Evolutionary conservation across 768 basidiomycete genomes (phyloP), one percentile per base, ranked within the genome.

Genomic region (Suillus hirtellus): DNA sequence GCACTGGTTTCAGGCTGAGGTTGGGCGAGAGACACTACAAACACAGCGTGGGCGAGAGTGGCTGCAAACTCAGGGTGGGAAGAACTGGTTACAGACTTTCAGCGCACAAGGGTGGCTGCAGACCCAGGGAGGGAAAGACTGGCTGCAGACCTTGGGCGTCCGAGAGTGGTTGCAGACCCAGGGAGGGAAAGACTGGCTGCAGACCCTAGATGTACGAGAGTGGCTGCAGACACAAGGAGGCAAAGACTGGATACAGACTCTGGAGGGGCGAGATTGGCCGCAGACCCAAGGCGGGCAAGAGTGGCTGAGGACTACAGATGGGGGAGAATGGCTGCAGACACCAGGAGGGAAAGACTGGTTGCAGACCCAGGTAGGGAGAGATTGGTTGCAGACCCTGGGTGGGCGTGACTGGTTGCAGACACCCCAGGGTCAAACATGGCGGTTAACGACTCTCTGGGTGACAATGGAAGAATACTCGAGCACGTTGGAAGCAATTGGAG

Each of bases 121-220:
- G 42, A 43, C 42, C 0, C 7, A 3, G 42, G 42, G 14, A 15
- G 40, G 40, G 14, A 14, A 6, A 40, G 40, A 11, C 7, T 43
- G 42, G 42, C 17, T 43, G 1, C 42, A 19, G 17, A 8, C 7
- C 1, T 27, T 2, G 27, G 27, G 27, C 27, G 27, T 27, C 27
- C 27, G 27, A 27, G 2, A 27, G 27, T 27, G 27, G 27, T 27
- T 27, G 27, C 27, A 27, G 27, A 27, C 27, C 2, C 7, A 17
- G 17, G 17, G 42, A 6, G 42, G 15, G 2, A 0, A 8, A n/a
- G 3, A n/a, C 8, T 44, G 43, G 19, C 43, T 44, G 17, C 9
- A 44, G 9, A 44, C 9, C 9, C 19, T 1, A 3, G 19, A 0
- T 0, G 9, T 3, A 3, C 17, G 3, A n/a, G 19, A 10, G 9